Evolutionary conservation across 192 early-diverging fungal species (phyloP).

Genomic region (Linderina pennispora): DNA sequence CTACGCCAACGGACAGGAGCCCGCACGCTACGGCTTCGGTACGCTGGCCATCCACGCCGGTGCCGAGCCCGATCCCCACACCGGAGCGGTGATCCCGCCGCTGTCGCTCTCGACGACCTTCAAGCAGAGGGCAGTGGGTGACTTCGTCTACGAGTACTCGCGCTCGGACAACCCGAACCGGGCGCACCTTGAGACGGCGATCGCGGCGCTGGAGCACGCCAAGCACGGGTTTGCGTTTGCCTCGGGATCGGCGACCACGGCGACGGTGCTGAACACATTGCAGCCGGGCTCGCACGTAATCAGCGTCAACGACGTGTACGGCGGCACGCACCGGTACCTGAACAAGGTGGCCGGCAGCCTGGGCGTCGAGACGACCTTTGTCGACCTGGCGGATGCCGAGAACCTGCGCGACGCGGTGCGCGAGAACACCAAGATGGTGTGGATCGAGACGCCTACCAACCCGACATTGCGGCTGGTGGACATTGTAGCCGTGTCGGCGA

Average conservation of each 20-base stretch:
- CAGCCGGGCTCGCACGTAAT: constrained; percentile 68
- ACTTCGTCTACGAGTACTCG: constrained; percentile 84
- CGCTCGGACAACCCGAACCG: constrained; percentile 78
- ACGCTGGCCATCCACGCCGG: constrained; percentile 95
- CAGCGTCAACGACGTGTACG: constrained; percentile 87
- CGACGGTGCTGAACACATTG: constrained; percentile 68
- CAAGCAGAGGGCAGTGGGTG: constrained; percentile 87
- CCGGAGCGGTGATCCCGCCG: constrained; percentile 97
- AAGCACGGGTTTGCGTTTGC: constrained; percentile 82
- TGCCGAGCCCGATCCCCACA: constrained; percentile 79
- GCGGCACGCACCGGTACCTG: constrained; percentile 85
- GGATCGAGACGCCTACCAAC: constrained; percentile 87
- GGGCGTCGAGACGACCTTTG: constrained; percentile 70
- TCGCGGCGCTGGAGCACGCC: constrained; percentile 87
- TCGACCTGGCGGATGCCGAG: constrained; percentile 62
- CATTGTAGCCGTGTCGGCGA: constrained; percentile 60
- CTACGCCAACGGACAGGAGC: constrained; percentile 1
- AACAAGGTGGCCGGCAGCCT: constrained; percentile 69
- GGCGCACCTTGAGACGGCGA: constrained; percentile 69
- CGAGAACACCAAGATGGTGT: constrained; percentile 73
- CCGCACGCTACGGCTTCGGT: constrained; percentile 59
- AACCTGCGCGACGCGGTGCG: constrained; percentile 58
- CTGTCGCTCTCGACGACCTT: constrained; percentile 96
- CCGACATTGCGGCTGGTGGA: constrained; percentile 79
- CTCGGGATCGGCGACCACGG: constrained; percentile 81